phyloP scores from a whole-genome alignment of 2,329 filamentous ascomycete species.

The Hypomyces rosellus region DNA sequence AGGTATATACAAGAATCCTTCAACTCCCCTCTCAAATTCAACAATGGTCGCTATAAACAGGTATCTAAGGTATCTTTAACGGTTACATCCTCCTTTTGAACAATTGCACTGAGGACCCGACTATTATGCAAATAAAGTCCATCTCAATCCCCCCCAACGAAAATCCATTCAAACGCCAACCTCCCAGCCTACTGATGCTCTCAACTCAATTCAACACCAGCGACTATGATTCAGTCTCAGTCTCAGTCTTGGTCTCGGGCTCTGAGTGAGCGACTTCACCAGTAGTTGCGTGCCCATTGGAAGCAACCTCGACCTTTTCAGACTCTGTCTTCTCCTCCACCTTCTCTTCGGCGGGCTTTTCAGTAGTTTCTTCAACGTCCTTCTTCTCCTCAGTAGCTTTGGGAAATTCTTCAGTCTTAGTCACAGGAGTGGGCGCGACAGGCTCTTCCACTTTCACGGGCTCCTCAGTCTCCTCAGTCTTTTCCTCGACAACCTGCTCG shows the following conservation, averaged over 20 bases:
- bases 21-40: constrained; percentile 9
- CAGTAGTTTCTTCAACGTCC: neutral
- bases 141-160: neutral
- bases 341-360: neutral
- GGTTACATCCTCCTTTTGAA: constrained; percentile 10
- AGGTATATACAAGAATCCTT: neutral
- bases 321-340: constrained; percentile 4
- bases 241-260: neutral
- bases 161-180: constrained; percentile 4
- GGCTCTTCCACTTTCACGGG: too few species aligned
- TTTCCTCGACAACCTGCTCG: neutral
- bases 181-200: neutral
- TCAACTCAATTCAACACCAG: neutral
- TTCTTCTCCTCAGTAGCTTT: too few species aligned
- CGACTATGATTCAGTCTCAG: neutral
- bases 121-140: neutral
- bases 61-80: constrained; percentile 16
- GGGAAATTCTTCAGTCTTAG: too few species aligned
- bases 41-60: constrained; percentile 10
- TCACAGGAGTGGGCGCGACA: too few species aligned
- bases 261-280: neutral
- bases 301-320: neutral
- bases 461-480: too few species aligned
- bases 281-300: constrained; percentile 1
- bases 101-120: neutral